Conservation (phyloP, 148 eudicot species). For the Euryodendron excelsum region DNA sequence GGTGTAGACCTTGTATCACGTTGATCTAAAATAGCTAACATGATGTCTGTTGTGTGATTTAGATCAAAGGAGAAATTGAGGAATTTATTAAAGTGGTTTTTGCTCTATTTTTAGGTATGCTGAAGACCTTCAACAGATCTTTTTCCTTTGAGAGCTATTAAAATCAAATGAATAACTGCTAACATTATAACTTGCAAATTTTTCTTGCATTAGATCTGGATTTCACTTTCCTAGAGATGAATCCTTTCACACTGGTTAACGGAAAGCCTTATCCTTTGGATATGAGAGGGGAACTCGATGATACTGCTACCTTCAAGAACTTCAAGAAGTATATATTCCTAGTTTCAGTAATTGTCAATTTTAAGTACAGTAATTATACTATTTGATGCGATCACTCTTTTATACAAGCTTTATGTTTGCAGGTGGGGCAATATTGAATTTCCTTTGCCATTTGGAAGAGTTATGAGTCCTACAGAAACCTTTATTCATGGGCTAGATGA, state of each 20-base stretch:
- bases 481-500: slow-evolving; percentile 79
- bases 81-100: slow-evolving; percentile 74
- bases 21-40: slow-evolving; percentile 4
- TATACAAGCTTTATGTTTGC: neutral
- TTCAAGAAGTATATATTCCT: slow-evolving; percentile 24
- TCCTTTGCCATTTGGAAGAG: slow-evolving; percentile 90
- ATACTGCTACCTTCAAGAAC: slow-evolving; percentile 27
- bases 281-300: slow-evolving; percentile 31
- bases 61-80: slow-evolving; percentile 83
- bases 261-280: slow-evolving; percentile 27
- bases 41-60: slow-evolving; percentile 16
- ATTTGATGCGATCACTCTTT: neutral
- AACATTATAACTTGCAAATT: neutral
- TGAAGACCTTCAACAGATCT: neutral
- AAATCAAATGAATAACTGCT: neutral
- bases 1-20: neutral
- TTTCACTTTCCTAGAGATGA: slow-evolving; percentile 28
- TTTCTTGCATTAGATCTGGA: slow-evolving; percentile 21
- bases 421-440: slow-evolving; percentile 88
- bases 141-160: neutral
- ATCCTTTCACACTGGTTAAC: slow-evolving; percentile 24
- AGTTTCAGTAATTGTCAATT: neutral
- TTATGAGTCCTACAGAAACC: slow-evolving; percentile 71
- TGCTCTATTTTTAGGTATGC: slow-evolving; percentile 67
- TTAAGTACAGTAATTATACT: neutral